A percentile compares a stretch with the other conserved stretches of the same genome.
phyloP scores from a whole-genome alignment of 192 early-diverging fungal species.

The Mortierella alpina region DNA sequence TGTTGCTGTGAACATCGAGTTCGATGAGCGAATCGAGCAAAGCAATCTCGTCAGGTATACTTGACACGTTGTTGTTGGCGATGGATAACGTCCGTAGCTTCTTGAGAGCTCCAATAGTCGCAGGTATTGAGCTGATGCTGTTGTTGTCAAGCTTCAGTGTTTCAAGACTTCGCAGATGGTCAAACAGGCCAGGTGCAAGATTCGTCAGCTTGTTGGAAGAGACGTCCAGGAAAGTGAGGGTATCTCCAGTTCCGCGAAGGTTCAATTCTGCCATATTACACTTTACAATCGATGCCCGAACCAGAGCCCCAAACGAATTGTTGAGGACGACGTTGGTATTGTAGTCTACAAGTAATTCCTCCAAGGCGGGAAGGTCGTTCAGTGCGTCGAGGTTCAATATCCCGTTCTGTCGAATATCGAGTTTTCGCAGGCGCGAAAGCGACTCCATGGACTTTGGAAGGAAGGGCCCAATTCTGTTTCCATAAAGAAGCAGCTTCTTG shows the following conservation, averaged over 20 bases:
- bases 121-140: slow-evolving; percentile 73
- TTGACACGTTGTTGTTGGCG: slow-evolving; percentile 75
- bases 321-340: slow-evolving; percentile 76
- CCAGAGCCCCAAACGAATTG: slow-evolving; percentile 66
- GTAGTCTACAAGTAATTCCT: slow-evolving; percentile 77
- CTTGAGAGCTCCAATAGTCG: slow-evolving; percentile 66
- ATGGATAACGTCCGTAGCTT: slow-evolving; percentile 68
- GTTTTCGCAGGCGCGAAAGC: slow-evolving; percentile 69
- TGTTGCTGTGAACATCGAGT: slow-evolving; percentile 83
- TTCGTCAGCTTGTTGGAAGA: slow-evolving; percentile 80
- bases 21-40: slow-evolving; percentile 68
- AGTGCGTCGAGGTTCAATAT: slow-evolving; percentile 74
- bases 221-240: slow-evolving; percentile 64
- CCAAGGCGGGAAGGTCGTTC: slow-evolving; percentile 66
- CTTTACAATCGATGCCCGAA: slow-evolving; percentile 70
- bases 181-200: slow-evolving; percentile 71
- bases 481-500: slow-evolving; percentile 73
- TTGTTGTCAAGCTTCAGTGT: slow-evolving; percentile 76
- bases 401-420: slow-evolving; percentile 87
- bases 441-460: slow-evolving; percentile 73
- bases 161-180: slow-evolving; percentile 66
- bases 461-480: slow-evolving; percentile 77
- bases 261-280: slow-evolving; percentile 79
- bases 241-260: slow-evolving; percentile 56
- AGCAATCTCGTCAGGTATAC: slow-evolving; percentile 77